Base-by-base conservation (phyloP, 768 basidiomycete genomes). In the Guyanaporus albipodus region DNA sequence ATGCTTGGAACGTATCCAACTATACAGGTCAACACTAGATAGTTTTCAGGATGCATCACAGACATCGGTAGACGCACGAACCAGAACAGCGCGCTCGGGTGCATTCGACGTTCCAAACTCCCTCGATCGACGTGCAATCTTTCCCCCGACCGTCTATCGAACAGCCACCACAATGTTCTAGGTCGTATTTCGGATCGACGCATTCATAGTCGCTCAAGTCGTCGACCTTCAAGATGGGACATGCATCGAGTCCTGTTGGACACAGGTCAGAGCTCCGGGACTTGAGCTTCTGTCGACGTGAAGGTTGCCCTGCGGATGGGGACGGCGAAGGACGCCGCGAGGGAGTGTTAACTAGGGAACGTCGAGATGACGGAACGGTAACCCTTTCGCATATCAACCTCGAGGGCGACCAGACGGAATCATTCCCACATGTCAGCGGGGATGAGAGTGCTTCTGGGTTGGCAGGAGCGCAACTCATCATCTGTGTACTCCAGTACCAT, bases 151-250 rank as follows among this genome's bases (percentile, higher is more conserved):
- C 80, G n/a, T 76, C 64, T 15, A 77, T 73, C 2, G 77, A 65
- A 60, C 88, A 91, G 23, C 89, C 88, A 52, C 87, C 88, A 65
- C 88, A 91, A 12, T 82, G 81, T 49, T 79, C 73, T 37, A 90
- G 74, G 49, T 89, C 85, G 35, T 68, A 68, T 15, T 65, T 54
- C 24, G 75, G 75, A 66, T 91, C 84, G 42, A 90, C 57, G 59
- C 82, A 85, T 58, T 85, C 82, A 54, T 72, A 80, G 45, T 79
- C 77, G 26, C 64, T 71, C 34, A 56, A 54, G 18, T 62, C 62
- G 5, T 59, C 63, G 28, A 70, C 53, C 21, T 69, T 73, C 18
- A 65, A 44, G 50, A 83, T 70, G 15, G 80, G 79, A 67, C 82
- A 85, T 23, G 80, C 80, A 31, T 77, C 70, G 26, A 79, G 63